These are phyloP conservation scores for Puccinia novopanici DNA, from an alignment of 1,284 basidiomycete genomes.

Conservation along the genomic window DNA sequence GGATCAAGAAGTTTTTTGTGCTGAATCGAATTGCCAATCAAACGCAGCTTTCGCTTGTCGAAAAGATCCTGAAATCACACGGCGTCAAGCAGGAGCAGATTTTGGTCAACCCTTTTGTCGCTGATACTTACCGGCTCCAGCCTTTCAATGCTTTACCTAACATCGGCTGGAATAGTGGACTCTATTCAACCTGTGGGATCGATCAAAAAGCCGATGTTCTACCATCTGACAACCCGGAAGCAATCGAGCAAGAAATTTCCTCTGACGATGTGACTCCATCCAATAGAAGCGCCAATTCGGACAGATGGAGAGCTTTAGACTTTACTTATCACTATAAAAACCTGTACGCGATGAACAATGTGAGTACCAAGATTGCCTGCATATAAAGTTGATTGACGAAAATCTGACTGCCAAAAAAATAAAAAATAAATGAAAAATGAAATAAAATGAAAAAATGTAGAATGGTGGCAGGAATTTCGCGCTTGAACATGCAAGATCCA, in stretches of 20 bases:
- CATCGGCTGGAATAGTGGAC: constrained; percentile 17
- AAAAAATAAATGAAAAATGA: no score
- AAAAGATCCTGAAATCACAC: constrained; percentile 55
- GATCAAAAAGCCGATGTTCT: constrained; percentile 31
- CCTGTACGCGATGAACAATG: constrained; percentile 59
- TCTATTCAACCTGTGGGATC: constrained; percentile 42
- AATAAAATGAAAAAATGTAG: constrained; percentile 50
- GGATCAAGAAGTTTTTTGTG: constrained; percentile 58
- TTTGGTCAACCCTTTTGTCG: constrained; percentile 57
- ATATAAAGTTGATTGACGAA: no score
- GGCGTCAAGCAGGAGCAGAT: constrained; percentile 55
- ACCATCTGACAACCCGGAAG: constrained; percentile 46
- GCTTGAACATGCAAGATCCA: constrained; percentile 55
- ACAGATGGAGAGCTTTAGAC: constrained; percentile 56
- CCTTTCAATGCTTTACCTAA: constrained; percentile 3
- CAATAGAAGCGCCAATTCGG: neutral
- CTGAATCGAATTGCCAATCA: constrained; percentile 57
- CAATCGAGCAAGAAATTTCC: constrained; percentile 1
- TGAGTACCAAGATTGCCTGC: constrained; percentile 52
- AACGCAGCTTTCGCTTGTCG: constrained; percentile 54
- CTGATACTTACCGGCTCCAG: constrained; percentile 54
- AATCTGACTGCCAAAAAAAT: no score
- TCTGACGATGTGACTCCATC: neutral
- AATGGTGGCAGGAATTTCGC: constrained; percentile 59
- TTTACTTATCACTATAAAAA: constrained; percentile 58